Conservation (phyloP, 176 grass and related monocot species). For the Dendrocalamus sinicus region DNA sequence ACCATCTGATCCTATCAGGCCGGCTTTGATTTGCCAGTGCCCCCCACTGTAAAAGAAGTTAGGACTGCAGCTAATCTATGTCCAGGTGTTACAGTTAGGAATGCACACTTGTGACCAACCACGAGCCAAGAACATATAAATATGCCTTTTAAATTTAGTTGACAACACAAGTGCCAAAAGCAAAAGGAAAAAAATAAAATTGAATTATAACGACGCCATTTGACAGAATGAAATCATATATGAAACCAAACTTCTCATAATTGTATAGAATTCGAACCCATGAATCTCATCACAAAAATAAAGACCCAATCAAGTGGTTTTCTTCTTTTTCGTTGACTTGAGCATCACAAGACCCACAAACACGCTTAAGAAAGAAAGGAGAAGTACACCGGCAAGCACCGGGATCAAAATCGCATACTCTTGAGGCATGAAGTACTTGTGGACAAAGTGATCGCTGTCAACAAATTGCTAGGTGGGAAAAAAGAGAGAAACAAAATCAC, state of each 20-base stretch:
- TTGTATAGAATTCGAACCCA: neutral
- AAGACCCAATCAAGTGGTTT: conserved; percentile 38
- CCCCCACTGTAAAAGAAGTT: neutral
- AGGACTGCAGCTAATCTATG: neutral
- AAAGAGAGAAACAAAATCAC: conserved; percentile 29
- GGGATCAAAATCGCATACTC: conserved; percentile 86
- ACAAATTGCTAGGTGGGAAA: conserved; percentile 70
- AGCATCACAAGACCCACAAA: conserved; percentile 80
- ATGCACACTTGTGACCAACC: neutral
- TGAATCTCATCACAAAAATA: neutral
- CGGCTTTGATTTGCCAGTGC: neutral
- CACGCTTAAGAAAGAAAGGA: conserved; percentile 78
- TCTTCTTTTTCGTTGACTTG: conserved; percentile 83
- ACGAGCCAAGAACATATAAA: neutral
- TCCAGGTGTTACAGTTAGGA: neutral
- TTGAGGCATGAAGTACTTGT: conserved; percentile 80
- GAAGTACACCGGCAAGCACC: conserved; percentile 67
- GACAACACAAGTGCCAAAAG: neutral
- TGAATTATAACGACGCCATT: neutral
- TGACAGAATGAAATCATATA: neutral
- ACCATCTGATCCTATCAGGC: neutral
- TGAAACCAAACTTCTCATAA: neutral
- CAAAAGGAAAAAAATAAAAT: neutral
- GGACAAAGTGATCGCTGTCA: conserved; percentile 84
- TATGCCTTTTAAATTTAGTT: neutral